Evolutionary conservation across 192 early-diverging fungal genomes (phyloP), one percentile per base, ranked within the genome.

Genomic region (Umbelopsis ramanniana): DNA sequence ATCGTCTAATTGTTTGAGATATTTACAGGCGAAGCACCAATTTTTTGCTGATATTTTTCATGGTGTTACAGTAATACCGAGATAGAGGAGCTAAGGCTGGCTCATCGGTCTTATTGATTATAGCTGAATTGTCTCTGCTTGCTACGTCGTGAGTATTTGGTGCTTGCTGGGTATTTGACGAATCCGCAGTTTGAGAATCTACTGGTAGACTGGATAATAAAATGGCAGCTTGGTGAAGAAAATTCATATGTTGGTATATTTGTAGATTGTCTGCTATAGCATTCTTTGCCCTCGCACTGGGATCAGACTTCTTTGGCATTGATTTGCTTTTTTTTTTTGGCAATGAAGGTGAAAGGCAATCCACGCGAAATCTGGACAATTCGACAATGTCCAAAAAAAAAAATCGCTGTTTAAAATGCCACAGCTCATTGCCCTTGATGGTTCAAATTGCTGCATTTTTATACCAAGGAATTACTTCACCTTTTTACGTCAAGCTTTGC

Each of bases 191-290:
- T 71, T 74, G n/a, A 35, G 55, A 3, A 67, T 79, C 29, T 37
- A 57, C 40, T 6, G 67, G 54, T 47, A 83, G 70, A 19, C 77
- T 81, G n/a, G 88, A 77, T 86, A 91, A 82, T 29, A 86, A 79
- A 37, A 77, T 75, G 1, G 88, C 85, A 12, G 89, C 89, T 52
- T 89, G 88, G 66, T 91, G 84, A 21, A 91, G 71, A 69, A 89
- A 89, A 71, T 88, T 89, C 84, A 91, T 85, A 17, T 88, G 82
- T 47, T 89, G 87, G 79, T 82, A 89, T 38, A 84, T 76, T 63
- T 91, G 86, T 0, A 74, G 46, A 48, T 89, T 82, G 29, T 86
- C 67, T 17, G 69, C 70, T 10, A 60, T 71, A 24, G 69, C 66
- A 38, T 63, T 63, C 26, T 63, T 63, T 63, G 57, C 33, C 19